Evolutionary conservation across 1,284 basidiomycete genomes (phyloP).

Genomic region (Pseudozyma sp.): DNA sequence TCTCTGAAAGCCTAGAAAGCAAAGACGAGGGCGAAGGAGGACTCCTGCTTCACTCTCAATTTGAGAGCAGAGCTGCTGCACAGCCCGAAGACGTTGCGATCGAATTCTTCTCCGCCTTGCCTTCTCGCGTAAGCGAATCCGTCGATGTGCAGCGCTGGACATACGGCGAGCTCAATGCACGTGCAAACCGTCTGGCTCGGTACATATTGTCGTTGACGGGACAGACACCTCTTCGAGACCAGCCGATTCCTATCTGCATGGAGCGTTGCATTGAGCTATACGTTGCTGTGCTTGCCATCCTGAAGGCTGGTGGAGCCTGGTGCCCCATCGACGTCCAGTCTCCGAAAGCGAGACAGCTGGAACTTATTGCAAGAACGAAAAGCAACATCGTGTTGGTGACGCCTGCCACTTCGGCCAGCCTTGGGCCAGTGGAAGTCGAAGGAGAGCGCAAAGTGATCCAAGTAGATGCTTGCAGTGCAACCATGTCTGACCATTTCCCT

Average conservation of each 20-base stretch:
- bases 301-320: conserved; percentile 46
- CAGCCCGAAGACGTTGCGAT: conserved; percentile 11
- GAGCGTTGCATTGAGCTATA: conserved; percentile 21
- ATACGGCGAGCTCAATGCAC: conserved; percentile 15
- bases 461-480: conserved; percentile 4
- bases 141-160: conserved; percentile 6
- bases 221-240: conserved; percentile 5
- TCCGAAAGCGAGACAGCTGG: conserved; percentile 44
- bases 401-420: conserved; percentile 4
- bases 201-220: conserved; percentile 13
- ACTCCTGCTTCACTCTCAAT: conserved; percentile 14
- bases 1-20: neutral
- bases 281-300: conserved; percentile 20
- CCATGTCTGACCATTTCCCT: neutral
- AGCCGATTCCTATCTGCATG: conserved; percentile 24
- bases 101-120: conserved; percentile 5
- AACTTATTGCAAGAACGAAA: conserved; percentile 32
- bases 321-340: conserved; percentile 57
- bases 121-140: neutral
- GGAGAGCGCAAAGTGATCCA: neutral
- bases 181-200: conserved; percentile 4
- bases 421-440: conserved; percentile 1
- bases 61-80: conserved; percentile 7
- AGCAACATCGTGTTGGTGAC: conserved; percentile 26
- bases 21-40: neutral